Evolutionary conservation across 2,329 filamentous ascomycete species (phyloP).

Genomic region (Aspergillus tamarii): DNA sequence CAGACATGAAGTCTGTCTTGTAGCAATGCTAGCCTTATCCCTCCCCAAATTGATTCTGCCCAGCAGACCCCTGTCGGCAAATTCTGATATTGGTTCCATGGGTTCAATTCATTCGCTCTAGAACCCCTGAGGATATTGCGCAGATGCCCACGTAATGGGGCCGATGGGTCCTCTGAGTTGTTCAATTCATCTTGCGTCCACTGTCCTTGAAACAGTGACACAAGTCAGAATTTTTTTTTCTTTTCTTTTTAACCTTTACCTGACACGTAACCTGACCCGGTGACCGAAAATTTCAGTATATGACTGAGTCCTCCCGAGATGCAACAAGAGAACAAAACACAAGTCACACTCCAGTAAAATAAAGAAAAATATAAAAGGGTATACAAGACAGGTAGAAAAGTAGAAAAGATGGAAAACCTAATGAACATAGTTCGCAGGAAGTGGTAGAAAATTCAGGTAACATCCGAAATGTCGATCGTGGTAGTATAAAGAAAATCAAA

Average conservation of each 20-base stretch:
- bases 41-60: background rate
- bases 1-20: background rate
- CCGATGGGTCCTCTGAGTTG: conserved; percentile 9
- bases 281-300: conserved; percentile 8
- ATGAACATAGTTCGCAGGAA: background rate
- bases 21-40: background rate
- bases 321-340: conserved; percentile 8
- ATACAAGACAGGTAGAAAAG: conserved; percentile 22
- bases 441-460: background rate
- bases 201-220: conserved; percentile 6
- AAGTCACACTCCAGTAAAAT: conserved; percentile 16
- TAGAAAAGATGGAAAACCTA: background rate
- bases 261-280: conserved; percentile 13
- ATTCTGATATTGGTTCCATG: background rate
- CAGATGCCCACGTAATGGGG: background rate
- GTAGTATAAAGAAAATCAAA: conserved; percentile 7
- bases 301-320: conserved; percentile 7
- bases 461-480: conserved; percentile 7
- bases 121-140: background rate
- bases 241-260: conserved; percentile 13
- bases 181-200: conserved; percentile 6
- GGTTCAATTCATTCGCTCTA: background rate
- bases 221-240: conserved; percentile 4
- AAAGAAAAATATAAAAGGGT: conserved; percentile 25
- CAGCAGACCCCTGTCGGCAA: background rate